A percentile compares a stretch with the other conserved stretches of the same genome.
phyloP scores from a whole-genome alignment of 1,139 yeast genomes.

The Hyphopichia khmerensis region DNA sequence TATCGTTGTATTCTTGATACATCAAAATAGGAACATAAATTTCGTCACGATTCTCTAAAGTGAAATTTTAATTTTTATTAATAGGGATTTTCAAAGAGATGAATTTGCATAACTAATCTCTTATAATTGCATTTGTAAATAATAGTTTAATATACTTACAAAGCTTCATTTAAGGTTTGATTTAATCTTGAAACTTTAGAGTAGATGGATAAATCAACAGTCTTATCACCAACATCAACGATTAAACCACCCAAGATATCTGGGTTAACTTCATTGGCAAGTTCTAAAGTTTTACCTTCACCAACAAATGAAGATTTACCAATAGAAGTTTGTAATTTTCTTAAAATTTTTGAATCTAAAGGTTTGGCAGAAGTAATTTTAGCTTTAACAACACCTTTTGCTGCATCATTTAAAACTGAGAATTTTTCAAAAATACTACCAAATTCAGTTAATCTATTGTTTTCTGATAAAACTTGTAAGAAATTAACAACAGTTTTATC shows the following conservation, averaged over 20 bases:
- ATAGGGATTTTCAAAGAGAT: too few species aligned
- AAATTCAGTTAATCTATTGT: conserved; percentile 84
- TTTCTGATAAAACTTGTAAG: conserved; percentile 83
- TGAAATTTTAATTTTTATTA: background rate
- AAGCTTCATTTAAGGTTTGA: conserved; percentile 81
- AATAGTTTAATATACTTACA: too few species aligned
- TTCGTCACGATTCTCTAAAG: conserved; percentile 2
- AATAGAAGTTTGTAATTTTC: conserved; percentile 78
- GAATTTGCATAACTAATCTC: background rate
- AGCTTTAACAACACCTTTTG: conserved; percentile 91
- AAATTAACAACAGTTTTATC: conserved; percentile 81
- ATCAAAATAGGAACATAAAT: conserved; percentile 1
- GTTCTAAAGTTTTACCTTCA: conserved; percentile 78
- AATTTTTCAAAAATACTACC: conserved; percentile 68
- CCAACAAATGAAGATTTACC: conserved; percentile 81
- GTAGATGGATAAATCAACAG: conserved; percentile 89
- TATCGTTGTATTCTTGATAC: conserved; percentile 2
- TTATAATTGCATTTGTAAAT: background rate
- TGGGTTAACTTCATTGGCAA: conserved; percentile 80
- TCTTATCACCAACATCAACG: conserved; percentile 95
- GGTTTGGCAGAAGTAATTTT: conserved; percentile 86
- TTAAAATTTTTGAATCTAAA: conserved; percentile 78
- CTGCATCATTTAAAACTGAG: conserved; percentile 78
- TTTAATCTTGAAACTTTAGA: conserved; percentile 85
- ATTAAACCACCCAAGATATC: conserved; percentile 94